Evolutionary conservation across 2,329 filamentous ascomycete species (phyloP).

Genomic region (Aureobasidium subglaciale): DNA sequence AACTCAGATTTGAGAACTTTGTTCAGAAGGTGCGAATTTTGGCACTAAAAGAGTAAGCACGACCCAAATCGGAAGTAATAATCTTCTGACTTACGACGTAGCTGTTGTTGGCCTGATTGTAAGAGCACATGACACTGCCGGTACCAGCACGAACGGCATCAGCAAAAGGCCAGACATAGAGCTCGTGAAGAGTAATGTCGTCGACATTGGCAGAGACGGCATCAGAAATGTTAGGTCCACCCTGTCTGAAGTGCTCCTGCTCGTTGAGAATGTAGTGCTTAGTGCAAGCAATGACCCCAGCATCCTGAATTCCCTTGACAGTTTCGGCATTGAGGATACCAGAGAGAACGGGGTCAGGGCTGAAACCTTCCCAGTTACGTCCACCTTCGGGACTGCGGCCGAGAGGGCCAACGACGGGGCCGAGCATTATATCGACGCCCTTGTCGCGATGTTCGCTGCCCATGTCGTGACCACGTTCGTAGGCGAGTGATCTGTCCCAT

Average conservation of each 20-base stretch:
- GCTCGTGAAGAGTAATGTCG: slow-evolving; percentile 56
- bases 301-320: slow-evolving; percentile 72
- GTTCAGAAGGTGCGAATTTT: slow-evolving; percentile 71
- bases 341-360: slow-evolving; percentile 68
- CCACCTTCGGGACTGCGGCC: slow-evolving; percentile 62
- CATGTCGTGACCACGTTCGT: slow-evolving; percentile 63
- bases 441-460: slow-evolving; percentile 68
- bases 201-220: slow-evolving; percentile 54
- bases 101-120: slow-evolving; percentile 73
- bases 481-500: slow-evolving; percentile 67
- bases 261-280: slow-evolving; percentile 72
- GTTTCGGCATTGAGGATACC: slow-evolving; percentile 66
- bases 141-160: slow-evolving; percentile 45
- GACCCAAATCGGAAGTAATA: not conserved
- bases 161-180: slow-evolving; percentile 55
- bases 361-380: slow-evolving; percentile 65
- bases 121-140: slow-evolving; percentile 52
- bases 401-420: slow-evolving; percentile 68
- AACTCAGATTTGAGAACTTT: slow-evolving; percentile 71
- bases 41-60: slow-evolving; percentile 43
- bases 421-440: slow-evolving; percentile 67
- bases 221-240: slow-evolving; percentile 58
- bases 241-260: slow-evolving; percentile 56
- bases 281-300: slow-evolving; percentile 74
- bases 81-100: slow-evolving; percentile 40